Base-by-base conservation (phyloP, 129 eudicot genomes). In the Pulicaria dysenterica region DNA sequence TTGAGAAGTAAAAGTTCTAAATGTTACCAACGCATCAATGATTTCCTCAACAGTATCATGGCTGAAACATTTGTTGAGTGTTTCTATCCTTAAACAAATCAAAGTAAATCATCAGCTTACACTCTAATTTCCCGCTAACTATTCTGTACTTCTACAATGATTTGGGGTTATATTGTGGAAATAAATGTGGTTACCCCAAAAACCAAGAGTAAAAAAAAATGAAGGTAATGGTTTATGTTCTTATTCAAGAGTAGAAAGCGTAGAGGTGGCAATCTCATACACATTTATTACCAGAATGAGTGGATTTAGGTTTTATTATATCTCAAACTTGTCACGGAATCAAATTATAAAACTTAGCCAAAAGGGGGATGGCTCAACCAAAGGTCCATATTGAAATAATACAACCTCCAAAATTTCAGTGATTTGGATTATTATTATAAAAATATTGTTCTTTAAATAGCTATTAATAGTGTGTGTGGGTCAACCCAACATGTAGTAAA, bases 11-110 rank as follows among this genome's bases (percentile, higher is more conserved):
- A 12, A 59, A 15, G 40, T n/a, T 1, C 10, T 14, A 36, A 7
- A 50, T 11, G 75, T 74, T 76, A 92, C 98, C 92, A 92, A 70
- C 13, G 95, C 80, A 73, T 83, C 87, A 31, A 89, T 83, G 63
- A 93, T 93, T 85, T 89, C 98, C 73, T 93, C 98, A 43, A 92
- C 92, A 1, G 95, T 89, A 47, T 89, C 96, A 69, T 73, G 92
- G 66, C 95, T 41, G 73, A 92, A 92, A 82, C 96, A 92, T 77
- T 77, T 83, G 73, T 89, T 79, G 46, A 92, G 15, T 63, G 78
- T 59, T 67, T 89, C 83, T 47, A 81, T 83, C 95, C 98, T 64
- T 85, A 45, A 74, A 77, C 44, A 82, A 67, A 46, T 50, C 47
- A 31, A 53, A 64, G 49, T 6, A 19, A 42, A 70, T 44, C 40